Base-by-base conservation (phyloP, 129 eudicot species). In the Lactuca saligna region DNA sequence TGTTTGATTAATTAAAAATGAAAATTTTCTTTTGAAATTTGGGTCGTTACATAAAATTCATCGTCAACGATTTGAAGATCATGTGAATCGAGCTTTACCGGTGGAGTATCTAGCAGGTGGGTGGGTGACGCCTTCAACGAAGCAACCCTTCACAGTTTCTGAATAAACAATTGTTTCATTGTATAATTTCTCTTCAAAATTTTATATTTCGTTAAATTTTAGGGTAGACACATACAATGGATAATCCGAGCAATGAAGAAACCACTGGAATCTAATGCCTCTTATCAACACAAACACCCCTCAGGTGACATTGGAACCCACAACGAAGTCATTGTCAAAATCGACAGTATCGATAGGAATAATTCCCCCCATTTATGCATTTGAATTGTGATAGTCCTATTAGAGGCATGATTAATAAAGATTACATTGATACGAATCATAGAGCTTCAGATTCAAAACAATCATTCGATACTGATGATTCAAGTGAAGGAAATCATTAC, bases 101-200 rank as follows among this genome's bases (percentile, higher is more conserved):
- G 96, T 0, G 87, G 86, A 69, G 72, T 77, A 0, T 88, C 91
- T 16, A 25, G 29, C 29, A 25, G 98, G 96, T 0, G 89, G 83
- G 66, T 92, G 98, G n/a, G 84, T 88, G 0, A 92, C 98, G 20
- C 96, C 96, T 63, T 92, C 98, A 41, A 89, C 98, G 63, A 74
- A 85, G 39, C 98, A 92, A 0, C 98, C 98, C 77, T 92, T 92
- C 29, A 25, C 17, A 57, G n/a, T 35, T 46, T 48, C 65, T 14
- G 6, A 10, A 42, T 10, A 8, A 11, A n/a, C 17, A 61, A 71
- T 49, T 29, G 20, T 42, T 89, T 92, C 5, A 68, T 92, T 96
- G 89, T 92, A 92, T 86, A 88, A 92, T 74, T 50, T 58, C 51
- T 32, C 20, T 32, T 57, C 65, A 41, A 25, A 17, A 12, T 66